phyloP scores from a whole-genome alignment of 176 grass and related monocot genomes.

The Avena atlantica region DNA sequence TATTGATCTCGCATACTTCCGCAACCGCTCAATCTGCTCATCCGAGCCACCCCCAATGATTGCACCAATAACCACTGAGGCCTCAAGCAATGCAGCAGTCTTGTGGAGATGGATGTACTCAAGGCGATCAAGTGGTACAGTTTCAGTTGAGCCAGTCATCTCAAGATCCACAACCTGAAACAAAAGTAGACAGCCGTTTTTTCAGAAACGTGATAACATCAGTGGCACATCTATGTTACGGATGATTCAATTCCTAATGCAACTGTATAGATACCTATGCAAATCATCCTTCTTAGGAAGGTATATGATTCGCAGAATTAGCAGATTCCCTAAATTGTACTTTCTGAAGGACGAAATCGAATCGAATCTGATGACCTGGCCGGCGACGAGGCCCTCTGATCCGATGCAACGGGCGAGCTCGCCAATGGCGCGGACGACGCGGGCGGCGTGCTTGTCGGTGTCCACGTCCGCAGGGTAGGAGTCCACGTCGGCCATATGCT shows the following conservation, averaged over 20 bases:
- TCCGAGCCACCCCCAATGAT: constrained; percentile 72
- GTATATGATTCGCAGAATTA: constrained; percentile 25
- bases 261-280: constrained; percentile 11
- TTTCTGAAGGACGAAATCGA: neutral
- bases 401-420: constrained; percentile 80
- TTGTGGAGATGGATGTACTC: constrained; percentile 95
- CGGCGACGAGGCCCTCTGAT: constrained; percentile 74
- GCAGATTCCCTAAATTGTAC: constrained; percentile 13
- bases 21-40: constrained; percentile 62
- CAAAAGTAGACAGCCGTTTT: neutral
- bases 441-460: constrained; percentile 57
- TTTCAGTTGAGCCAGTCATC: constrained; percentile 60
- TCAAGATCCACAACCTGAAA: constrained; percentile 76
- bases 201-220: neutral
- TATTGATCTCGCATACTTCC: constrained; percentile 67
- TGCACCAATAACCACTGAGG: constrained; percentile 73
- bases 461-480: constrained; percentile 61
- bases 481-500: constrained; percentile 51
- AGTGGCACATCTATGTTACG: neutral
- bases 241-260: neutral
- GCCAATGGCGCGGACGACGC: constrained; percentile 64
- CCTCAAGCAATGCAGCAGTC: constrained; percentile 82
- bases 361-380: constrained; percentile 59
- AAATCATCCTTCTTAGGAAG: neutral
- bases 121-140: constrained; percentile 61